These are phyloP conservation scores for Monosporozyma solicola DNA, from an alignment of 805 yeast genomes.

Conservation along the genomic window DNA sequence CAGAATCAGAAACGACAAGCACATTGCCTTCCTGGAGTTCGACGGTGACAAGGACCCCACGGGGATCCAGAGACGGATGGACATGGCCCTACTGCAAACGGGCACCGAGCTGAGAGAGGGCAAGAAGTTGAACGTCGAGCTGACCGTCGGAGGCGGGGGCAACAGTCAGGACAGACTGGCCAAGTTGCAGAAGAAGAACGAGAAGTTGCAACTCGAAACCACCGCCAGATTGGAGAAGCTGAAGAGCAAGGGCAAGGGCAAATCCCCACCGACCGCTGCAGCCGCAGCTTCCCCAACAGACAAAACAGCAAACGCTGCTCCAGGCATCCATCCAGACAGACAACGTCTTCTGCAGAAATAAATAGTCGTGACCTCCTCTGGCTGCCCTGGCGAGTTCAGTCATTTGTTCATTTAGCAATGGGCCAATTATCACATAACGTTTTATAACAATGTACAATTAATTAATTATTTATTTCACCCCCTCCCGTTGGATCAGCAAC, in stretches of 20 bases:
- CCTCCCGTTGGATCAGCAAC: too few species aligned
- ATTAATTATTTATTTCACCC: too few species aligned
- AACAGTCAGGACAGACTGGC: slow-evolving; percentile 58
- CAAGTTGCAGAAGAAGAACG: slow-evolving; percentile 74
- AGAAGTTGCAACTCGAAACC: slow-evolving; percentile 62
- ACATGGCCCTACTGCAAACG: slow-evolving; percentile 75
- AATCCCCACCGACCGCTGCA: slow-evolving; percentile 8
- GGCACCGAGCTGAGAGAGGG: slow-evolving; percentile 52
- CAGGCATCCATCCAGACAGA: slow-evolving; percentile 54
- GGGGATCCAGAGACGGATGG: slow-evolving; percentile 73
- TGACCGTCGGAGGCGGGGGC: slow-evolving; percentile 98
- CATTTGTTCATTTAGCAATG: too few species aligned
- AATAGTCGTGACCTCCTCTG: not conserved
- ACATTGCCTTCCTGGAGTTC: slow-evolving; percentile 88
- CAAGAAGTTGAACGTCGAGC: slow-evolving; percentile 86
- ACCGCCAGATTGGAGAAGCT: slow-evolving; percentile 44
- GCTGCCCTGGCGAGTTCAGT: too few species aligned
- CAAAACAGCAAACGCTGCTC: not conserved
- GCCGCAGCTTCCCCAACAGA: not conserved
- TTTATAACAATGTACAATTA: too few species aligned
- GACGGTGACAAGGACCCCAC: slow-evolving; percentile 34
- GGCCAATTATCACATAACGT: too few species aligned
- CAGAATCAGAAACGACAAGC: slow-evolving; percentile 75
- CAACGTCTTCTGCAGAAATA: slow-evolving; percentile 27
- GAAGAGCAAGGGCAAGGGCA: slow-evolving; percentile 27